A percentile compares a stretch with the other conserved stretches of the same genome.
Conservation (phyloP, 2,329 filamentous ascomycete species). For the Penicillium brasilianum region DNA sequence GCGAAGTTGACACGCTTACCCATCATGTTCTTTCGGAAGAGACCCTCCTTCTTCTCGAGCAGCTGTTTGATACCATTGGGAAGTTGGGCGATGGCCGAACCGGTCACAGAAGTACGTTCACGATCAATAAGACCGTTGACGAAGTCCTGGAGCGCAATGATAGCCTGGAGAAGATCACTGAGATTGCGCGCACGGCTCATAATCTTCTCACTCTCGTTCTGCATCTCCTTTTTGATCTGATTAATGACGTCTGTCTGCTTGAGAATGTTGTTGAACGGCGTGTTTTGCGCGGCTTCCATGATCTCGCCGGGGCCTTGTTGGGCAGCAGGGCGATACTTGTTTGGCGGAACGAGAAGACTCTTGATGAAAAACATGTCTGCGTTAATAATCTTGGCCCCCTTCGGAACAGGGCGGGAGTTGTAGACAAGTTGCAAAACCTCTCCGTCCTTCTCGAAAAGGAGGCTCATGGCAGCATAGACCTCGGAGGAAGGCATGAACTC, state of each 20-base stretch:
- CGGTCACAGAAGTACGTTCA: slow-evolving; percentile 81
- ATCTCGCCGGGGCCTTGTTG: slow-evolving; percentile 80
- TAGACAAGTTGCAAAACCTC: slow-evolving; percentile 87
- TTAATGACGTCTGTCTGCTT: slow-evolving; percentile 74
- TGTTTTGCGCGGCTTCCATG: slow-evolving; percentile 86
- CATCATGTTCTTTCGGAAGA: slow-evolving; percentile 99
- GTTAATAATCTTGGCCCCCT: slow-evolving; percentile 62
- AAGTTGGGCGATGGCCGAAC: slow-evolving; percentile 74
- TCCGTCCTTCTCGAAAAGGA: slow-evolving; percentile 85
- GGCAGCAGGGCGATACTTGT: slow-evolving; percentile 86
- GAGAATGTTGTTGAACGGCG: slow-evolving; percentile 82
- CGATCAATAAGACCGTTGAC: slow-evolving; percentile 94
- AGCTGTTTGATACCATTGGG: slow-evolving; percentile 97
- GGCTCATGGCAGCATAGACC: slow-evolving; percentile 75
- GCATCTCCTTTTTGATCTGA: slow-evolving; percentile 73
- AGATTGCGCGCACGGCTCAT: slow-evolving; percentile 65
- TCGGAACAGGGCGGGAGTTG: slow-evolving; percentile 70
- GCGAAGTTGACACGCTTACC: slow-evolving; percentile 99
- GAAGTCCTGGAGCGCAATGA: slow-evolving; percentile 81
- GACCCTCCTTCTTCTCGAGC: slow-evolving; percentile 96
- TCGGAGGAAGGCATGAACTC: slow-evolving; percentile 83
- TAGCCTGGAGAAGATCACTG: slow-evolving; percentile 78
- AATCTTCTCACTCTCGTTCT: slow-evolving; percentile 53
- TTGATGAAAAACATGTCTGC: slow-evolving; percentile 95
- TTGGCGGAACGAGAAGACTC: slow-evolving; percentile 85